Conservation (phyloP, 1,284 basidiomycete genomes). For the Ustilago vetiveriae region DNA sequence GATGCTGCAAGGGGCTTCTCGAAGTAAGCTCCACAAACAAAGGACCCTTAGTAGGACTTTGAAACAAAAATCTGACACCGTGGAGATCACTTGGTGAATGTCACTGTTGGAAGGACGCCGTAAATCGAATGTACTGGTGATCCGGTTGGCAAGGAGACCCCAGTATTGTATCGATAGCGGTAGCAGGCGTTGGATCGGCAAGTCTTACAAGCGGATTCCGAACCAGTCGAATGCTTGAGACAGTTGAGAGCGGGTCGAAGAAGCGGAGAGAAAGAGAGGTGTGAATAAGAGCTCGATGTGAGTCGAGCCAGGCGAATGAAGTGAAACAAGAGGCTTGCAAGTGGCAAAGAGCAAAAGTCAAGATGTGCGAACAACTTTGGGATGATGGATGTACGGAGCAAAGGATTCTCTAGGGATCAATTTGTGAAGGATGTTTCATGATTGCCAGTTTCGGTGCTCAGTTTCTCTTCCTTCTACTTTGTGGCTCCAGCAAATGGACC, state of each 20-base stretch:
- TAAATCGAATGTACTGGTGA: not conserved
- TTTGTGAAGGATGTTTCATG: not conserved
- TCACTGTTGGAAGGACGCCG: not conserved
- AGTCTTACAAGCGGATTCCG: conserved; percentile 14
- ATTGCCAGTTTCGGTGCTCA: not conserved
- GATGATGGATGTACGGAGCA: conserved; percentile 33
- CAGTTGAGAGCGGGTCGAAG: not conserved
- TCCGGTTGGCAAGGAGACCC: conserved; percentile 8
- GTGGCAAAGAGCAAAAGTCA: conserved; percentile 21
- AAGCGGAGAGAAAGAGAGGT: conserved; percentile 18
- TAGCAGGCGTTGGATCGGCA: conserved; percentile 2
- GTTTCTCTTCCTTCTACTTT: not conserved
- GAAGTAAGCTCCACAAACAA: conserved; percentile 29
- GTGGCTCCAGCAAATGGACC: too few species aligned
- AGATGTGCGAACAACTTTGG: conserved; percentile 35
- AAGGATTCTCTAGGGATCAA: not conserved
- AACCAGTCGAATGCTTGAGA: conserved; percentile 29
- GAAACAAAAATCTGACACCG: not conserved
- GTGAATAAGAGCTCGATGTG: conserved; percentile 14
- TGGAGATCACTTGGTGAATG: not conserved
- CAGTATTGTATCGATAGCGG: not conserved
- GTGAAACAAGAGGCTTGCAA: conserved; percentile 35
- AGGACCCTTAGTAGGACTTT: conserved; percentile 1
- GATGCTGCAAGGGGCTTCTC: conserved; percentile 23
- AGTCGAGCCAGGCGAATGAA: conserved; percentile 14